Evolutionary conservation across 805 yeast genomes (phyloP), one percentile per base, ranked within the genome.

Genomic region (Ogataea haglerorum): DNA sequence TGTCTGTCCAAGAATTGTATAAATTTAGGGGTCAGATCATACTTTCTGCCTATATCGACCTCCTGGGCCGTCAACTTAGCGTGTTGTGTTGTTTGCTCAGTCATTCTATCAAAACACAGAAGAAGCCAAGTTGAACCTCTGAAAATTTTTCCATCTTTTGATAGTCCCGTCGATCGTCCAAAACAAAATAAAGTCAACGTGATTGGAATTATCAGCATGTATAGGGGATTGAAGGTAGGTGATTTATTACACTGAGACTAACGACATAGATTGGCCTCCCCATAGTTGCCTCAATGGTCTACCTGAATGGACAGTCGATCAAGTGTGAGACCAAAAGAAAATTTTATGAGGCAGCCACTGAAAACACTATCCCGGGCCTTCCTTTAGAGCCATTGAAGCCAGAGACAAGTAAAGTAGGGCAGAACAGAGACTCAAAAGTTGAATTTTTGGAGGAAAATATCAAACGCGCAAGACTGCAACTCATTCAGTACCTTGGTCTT

Each of bases 1-100:
- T 78, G 83, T 46, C 84, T 70, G 61, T 81, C 87, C 52, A 81
- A 61, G 53, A 76, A 80, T 31, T 78, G 78, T 46, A 75, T 63
- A 46, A 80, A 59, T 58, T 73, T 71, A 37, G 65, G 64, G 8
- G 82, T 74, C 55, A 80, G 60, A 51, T 79, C 84, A 58, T 73
- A 73, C 48, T 72, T 56, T 46, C 69, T 67, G 17, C 76, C 76
- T 39, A 68, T 56, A 33, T 57, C 70, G 30, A 67, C 52, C 49
- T 72, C 72, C 25, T 56, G 54, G 9, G 54, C 46, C 22, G 61
- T 51, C n/a, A 57, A 44, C 35, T 54, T 47, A 26, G 43, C 45
- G 27, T 33, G 41, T 31, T 41, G 48, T 9, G 43, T 36, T 4
- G 38, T 9, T 21, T 40, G 44, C 14, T 39, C 42, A 14, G 35